These are phyloP conservation scores for Astrephomene gubernaculifera DNA, from an alignment of 139 green algal species.

Conservation along the genomic window DNA sequence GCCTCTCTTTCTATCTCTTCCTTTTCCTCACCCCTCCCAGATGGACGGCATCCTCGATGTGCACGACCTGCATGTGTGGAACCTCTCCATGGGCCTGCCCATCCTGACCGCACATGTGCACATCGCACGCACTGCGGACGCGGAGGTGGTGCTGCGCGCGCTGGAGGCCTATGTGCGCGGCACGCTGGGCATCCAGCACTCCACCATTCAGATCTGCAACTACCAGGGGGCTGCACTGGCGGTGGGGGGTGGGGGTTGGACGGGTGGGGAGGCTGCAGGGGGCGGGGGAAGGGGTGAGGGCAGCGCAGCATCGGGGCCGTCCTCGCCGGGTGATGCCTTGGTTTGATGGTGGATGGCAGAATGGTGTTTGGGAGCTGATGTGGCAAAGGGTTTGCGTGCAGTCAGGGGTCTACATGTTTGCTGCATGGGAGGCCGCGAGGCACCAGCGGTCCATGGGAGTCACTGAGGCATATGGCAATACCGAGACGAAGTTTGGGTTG, in stretches of 20 bases:
- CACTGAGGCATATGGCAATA: too few relatives aligned
- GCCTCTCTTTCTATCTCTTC: neutral
- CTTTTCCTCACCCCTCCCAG: slow-evolving; percentile 27
- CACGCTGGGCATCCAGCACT: slow-evolving; percentile 76
- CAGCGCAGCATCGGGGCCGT: neutral
- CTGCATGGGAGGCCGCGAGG: too few relatives aligned
- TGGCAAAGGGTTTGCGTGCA: too few relatives aligned
- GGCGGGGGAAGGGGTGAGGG: neutral
- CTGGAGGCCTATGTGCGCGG: slow-evolving; percentile 59
- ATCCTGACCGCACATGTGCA: slow-evolving; percentile 84
- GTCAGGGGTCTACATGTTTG: too few relatives aligned
- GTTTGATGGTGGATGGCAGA: too few relatives aligned
- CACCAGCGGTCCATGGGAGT: too few relatives aligned
- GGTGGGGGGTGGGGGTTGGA: neutral
- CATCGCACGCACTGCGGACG: slow-evolving; percentile 39
- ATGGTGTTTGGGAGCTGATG: too few relatives aligned
- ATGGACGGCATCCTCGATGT: slow-evolving; percentile 82
- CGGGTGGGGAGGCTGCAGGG: neutral
- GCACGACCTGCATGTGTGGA: slow-evolving; percentile 95
- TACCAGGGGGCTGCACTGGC: neutral
- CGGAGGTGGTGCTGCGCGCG: slow-evolving; percentile 46
- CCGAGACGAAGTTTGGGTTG: too few relatives aligned
- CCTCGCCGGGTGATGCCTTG: neutral
- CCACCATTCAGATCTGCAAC: slow-evolving; percentile 83
- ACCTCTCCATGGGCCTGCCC: slow-evolving; percentile 79